Percentiles rank a stretch among this genome's conserved stretches.
Conservation (phyloP, 2,329 filamentous ascomycete species). For the Conoideocrella luteorostrata region DNA sequence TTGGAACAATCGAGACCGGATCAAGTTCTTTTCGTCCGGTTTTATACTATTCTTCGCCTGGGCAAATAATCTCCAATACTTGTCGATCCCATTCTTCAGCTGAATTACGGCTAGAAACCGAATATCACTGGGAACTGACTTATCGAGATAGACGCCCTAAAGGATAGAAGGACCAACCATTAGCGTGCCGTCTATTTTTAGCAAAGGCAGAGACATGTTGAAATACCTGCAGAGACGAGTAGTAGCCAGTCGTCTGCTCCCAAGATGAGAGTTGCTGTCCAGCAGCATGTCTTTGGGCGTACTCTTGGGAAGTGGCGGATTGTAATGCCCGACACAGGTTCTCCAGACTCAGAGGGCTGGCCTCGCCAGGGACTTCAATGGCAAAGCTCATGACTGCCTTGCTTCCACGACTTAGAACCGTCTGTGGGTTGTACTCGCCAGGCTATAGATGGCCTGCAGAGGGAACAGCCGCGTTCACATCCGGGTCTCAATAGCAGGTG, state of each 20-base stretch:
- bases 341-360: slow-evolving; percentile 59
- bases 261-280: slow-evolving; percentile 66
- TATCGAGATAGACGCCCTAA: slow-evolving; percentile 76
- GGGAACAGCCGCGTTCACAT: neutral
- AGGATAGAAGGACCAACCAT: too few relatives aligned
- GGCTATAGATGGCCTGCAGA: neutral
- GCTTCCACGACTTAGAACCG: neutral
- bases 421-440: neutral
- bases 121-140: slow-evolving; percentile 66
- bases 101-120: slow-evolving; percentile 90
- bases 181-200: too few relatives aligned
- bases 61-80: slow-evolving; percentile 72
- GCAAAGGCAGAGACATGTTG: neutral
- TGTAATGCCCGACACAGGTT: slow-evolving; percentile 60
- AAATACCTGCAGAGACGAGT: slow-evolving; percentile 60
- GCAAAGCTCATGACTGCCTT: slow-evolving; percentile 54
- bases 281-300: slow-evolving; percentile 58
- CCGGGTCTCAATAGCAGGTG: neutral
- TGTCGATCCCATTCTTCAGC: slow-evolving; percentile 94
- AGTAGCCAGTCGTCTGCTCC: slow-evolving; percentile 62
- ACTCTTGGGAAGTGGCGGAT: slow-evolving; percentile 55
- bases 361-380: slow-evolving; percentile 77
- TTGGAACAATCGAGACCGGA: slow-evolving; percentile 68
- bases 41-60: slow-evolving; percentile 57
- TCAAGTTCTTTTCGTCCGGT: slow-evolving; percentile 67